phyloP scores from a whole-genome alignment of 164 flowering plant genomes.

The Aristolochia californica region DNA sequence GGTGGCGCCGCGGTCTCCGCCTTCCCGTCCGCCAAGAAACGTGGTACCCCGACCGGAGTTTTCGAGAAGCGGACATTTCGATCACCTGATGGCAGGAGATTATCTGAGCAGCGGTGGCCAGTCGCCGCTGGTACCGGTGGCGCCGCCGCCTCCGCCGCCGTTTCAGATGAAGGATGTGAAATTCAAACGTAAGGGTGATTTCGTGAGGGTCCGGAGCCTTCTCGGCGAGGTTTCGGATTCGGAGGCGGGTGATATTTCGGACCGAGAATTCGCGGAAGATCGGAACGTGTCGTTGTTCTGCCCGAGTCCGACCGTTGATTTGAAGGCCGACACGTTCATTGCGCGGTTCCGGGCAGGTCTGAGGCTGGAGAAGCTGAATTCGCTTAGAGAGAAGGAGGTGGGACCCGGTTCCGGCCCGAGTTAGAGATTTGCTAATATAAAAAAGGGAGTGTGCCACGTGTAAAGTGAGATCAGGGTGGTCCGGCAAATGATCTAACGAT shows the following conservation, averaged over 20 bases:
- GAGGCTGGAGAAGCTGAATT: slow-evolving; percentile 67
- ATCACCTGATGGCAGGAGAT: too few species aligned
- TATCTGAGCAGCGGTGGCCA: slow-evolving; percentile 7
- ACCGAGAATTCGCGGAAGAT: slow-evolving; percentile 7
- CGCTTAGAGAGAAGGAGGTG: slow-evolving; percentile 30
- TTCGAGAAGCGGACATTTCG: too few species aligned
- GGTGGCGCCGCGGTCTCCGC: slow-evolving; percentile 19
- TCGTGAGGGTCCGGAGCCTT: slow-evolving; percentile 37
- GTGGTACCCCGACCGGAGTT: slow-evolving; percentile 2
- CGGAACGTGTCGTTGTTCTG: slow-evolving; percentile 28
- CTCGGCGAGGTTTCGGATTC: slow-evolving; percentile 24
- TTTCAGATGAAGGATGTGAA: slow-evolving; percentile 31
- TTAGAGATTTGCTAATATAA: background rate
- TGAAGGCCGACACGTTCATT: slow-evolving; percentile 75
- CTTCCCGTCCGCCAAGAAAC: slow-evolving; percentile 13
- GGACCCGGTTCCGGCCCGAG: background rate
- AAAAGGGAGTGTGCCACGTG: too few species aligned
- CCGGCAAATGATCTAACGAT: too few species aligned
- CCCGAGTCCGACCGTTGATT: slow-evolving; percentile 75
- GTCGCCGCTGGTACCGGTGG: slow-evolving; percentile 44
- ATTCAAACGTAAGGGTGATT: slow-evolving; percentile 29
- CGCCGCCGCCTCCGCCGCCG: slow-evolving; percentile 74
- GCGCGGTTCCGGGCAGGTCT: slow-evolving; percentile 53
- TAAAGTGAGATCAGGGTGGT: too few species aligned
- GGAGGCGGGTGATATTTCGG: slow-evolving; percentile 2